These are phyloP conservation scores for Metahyphopichia silvanorum DNA, from an alignment of 805 yeast genomes.

Conservation along the genomic window DNA sequence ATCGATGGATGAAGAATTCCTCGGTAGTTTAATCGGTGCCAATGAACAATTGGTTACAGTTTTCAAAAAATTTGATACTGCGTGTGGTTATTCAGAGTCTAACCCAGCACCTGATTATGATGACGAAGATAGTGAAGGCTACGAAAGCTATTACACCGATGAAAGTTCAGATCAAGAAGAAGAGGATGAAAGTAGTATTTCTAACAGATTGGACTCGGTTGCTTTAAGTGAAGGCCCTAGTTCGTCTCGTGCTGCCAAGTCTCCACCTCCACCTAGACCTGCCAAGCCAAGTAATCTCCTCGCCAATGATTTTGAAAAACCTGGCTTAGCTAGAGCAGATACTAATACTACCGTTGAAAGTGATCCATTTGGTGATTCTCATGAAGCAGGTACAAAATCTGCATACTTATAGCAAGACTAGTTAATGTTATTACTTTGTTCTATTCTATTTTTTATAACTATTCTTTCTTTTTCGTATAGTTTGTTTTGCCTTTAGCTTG, in stretches of 20 bases:
- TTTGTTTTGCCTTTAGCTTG: background rate
- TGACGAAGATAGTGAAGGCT: slow-evolving; percentile 29
- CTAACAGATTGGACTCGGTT: slow-evolving; percentile 7
- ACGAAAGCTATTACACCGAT: slow-evolving; percentile 40
- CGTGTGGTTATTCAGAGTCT: slow-evolving; percentile 39
- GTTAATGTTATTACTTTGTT: slow-evolving; percentile 7
- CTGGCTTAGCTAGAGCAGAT: slow-evolving; percentile 15
- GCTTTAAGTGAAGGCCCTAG: slow-evolving; percentile 4
- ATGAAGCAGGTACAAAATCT: slow-evolving; percentile 10
- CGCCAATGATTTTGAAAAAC: slow-evolving; percentile 6
- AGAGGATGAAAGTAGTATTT: slow-evolving; percentile 24
- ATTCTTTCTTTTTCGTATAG: background rate
- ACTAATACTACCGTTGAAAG: slow-evolving; percentile 25
- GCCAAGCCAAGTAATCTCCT: slow-evolving; percentile 14
- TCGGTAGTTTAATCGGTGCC: slow-evolving; percentile 85
- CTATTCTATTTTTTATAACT: background rate
- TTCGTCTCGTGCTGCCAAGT: slow-evolving; percentile 2
- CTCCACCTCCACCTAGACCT: slow-evolving; percentile 29
- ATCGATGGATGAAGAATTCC: slow-evolving; percentile 64
- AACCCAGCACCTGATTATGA: slow-evolving; percentile 34
- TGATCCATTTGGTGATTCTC: slow-evolving; percentile 40
- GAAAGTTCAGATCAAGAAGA: slow-evolving; percentile 32
- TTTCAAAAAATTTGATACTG: slow-evolving; percentile 63
- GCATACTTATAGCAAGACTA: background rate
- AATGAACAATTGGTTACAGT: slow-evolving; percentile 85